phyloP scores from a whole-genome alignment of 352 stramenopile species.

The Globisporangium emineosum region DNA sequence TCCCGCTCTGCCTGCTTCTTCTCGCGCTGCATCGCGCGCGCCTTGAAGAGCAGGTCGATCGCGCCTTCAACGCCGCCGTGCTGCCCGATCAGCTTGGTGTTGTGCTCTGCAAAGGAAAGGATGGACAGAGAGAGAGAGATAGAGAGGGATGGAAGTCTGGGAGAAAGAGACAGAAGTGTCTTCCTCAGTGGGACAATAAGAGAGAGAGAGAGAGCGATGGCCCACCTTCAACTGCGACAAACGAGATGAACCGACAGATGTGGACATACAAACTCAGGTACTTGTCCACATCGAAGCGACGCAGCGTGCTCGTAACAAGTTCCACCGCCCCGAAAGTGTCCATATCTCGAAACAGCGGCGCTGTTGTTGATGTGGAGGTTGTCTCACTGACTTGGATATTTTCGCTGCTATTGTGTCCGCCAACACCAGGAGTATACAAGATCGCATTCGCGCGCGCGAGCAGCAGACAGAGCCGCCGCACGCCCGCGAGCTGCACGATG shows the following conservation, averaged over 20 bases:
- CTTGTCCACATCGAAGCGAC: conserved; percentile 51
- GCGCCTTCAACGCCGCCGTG: conserved; percentile 55
- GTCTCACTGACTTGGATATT: background rate
- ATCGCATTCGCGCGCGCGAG: conserved; percentile 31
- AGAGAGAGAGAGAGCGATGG: background rate
- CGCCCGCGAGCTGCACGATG: conserved; percentile 56
- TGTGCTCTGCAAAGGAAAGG: conserved; percentile 29
- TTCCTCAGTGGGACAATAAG: background rate
- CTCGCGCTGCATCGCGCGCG: conserved; percentile 52
- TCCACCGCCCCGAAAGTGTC: conserved; percentile 37
- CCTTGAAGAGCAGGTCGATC: conserved; percentile 57
- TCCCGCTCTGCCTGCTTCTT: conserved; percentile 38
- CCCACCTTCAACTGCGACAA: conserved; percentile 48
- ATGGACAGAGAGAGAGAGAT: background rate
- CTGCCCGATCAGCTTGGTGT: conserved; percentile 59
- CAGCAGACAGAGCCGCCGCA: conserved; percentile 50
- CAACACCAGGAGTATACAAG: conserved; percentile 19
- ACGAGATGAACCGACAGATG: conserved; percentile 59
- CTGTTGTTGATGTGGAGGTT: conserved; percentile 10
- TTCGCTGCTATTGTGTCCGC: background rate
- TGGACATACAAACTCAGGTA: conserved; percentile 59
- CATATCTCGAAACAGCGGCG: conserved; percentile 38
- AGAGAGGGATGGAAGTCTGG: too few relatives aligned
- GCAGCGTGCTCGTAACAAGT: conserved; percentile 38
- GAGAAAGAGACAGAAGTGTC: background rate